phyloP scores from a whole-genome alignment of 306 rosid species.

The Quillaja saponaria region DNA sequence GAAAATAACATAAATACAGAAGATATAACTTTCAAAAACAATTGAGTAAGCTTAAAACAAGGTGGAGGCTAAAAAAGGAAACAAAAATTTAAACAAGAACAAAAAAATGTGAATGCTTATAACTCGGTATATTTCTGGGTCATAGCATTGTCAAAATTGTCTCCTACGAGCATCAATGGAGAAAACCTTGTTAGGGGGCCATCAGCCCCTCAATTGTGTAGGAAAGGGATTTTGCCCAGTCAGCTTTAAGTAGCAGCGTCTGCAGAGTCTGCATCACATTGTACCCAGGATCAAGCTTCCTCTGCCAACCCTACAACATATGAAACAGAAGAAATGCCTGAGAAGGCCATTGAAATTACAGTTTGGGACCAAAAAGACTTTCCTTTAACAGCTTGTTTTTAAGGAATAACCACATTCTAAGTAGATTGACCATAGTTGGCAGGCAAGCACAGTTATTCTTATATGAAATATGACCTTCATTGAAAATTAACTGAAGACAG shows the following conservation, averaged over 20 bases:
- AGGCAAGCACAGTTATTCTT: too few species aligned
- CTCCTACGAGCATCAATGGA: slow-evolving; percentile 31
- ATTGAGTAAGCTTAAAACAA: not conserved
- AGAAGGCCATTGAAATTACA: too few species aligned
- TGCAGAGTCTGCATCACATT: slow-evolving; percentile 92
- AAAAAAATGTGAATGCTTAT: not conserved
- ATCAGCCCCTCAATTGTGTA: slow-evolving; percentile 96
- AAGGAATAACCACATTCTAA: too few species aligned
- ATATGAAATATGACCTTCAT: too few species aligned
- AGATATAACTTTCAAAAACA: slow-evolving; percentile 21
- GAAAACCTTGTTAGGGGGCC: slow-evolving; percentile 73
- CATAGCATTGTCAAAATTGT: slow-evolving; percentile 62
- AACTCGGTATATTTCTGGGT: not conserved
- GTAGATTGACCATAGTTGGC: too few species aligned
- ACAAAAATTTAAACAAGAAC: too few species aligned
- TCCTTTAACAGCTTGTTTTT: too few species aligned
- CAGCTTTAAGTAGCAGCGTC: slow-evolving; percentile 85
- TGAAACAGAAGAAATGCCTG: not conserved
- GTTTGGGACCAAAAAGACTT: too few species aligned
- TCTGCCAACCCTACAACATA: slow-evolving; percentile 87
- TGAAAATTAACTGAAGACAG: too few species aligned
- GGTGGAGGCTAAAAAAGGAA: too few species aligned
- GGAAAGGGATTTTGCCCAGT: slow-evolving; percentile 92
- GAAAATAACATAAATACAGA: slow-evolving; percentile 31
- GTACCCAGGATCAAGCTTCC: slow-evolving; percentile 89